phyloP scores from a whole-genome alignment of 2,329 filamentous ascomycete species.

The Decorospora gaudefroyi region DNA sequence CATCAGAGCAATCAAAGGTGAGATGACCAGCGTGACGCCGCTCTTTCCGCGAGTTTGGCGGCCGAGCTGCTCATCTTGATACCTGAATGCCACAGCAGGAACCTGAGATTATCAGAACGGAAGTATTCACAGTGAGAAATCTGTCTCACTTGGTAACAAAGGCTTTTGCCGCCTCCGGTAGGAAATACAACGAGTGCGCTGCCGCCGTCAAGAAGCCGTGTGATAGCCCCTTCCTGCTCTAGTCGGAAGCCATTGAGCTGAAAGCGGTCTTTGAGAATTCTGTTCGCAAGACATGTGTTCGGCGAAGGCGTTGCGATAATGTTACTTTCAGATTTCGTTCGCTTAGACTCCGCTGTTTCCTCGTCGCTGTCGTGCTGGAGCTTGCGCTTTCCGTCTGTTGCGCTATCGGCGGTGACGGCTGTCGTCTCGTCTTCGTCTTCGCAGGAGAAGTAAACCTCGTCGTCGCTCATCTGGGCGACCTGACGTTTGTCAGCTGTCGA shows the following conservation, averaged over 20 bases:
- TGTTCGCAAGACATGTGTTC: slow-evolving; percentile 34
- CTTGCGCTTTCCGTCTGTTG: slow-evolving; percentile 11
- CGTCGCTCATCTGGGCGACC: slow-evolving; percentile 12
- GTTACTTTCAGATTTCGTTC: slow-evolving; percentile 1
- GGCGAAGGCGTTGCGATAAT: background rate
- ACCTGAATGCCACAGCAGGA: slow-evolving; percentile 51
- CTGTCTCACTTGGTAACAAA: slow-evolving; percentile 80
- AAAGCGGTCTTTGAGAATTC: slow-evolving; percentile 50
- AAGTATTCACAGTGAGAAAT: background rate
- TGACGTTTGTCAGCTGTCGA: no score
- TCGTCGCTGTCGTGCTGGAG: background rate
- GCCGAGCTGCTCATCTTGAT: slow-evolving; percentile 44
- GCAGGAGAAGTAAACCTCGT: slow-evolving; percentile 17
- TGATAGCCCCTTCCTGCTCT: slow-evolving; percentile 54
- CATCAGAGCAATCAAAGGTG: slow-evolving; percentile 91
- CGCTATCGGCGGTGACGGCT: slow-evolving; percentile 2
- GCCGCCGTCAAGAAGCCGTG: slow-evolving; percentile 50
- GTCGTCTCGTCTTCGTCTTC: slow-evolving; percentile 14
- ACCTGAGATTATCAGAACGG: slow-evolving; percentile 23
- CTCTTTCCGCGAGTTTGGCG: slow-evolving; percentile 61
- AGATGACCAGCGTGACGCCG: slow-evolving; percentile 89
- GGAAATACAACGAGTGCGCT: slow-evolving; percentile 66
- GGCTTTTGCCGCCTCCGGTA: slow-evolving; percentile 90
- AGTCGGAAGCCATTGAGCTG: slow-evolving; percentile 51
- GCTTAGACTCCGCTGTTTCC: background rate